Evolutionary conservation across 2,329 filamentous ascomycete genomes (phyloP).

Genomic region (Paraconiothyrium brasiliense): DNA sequence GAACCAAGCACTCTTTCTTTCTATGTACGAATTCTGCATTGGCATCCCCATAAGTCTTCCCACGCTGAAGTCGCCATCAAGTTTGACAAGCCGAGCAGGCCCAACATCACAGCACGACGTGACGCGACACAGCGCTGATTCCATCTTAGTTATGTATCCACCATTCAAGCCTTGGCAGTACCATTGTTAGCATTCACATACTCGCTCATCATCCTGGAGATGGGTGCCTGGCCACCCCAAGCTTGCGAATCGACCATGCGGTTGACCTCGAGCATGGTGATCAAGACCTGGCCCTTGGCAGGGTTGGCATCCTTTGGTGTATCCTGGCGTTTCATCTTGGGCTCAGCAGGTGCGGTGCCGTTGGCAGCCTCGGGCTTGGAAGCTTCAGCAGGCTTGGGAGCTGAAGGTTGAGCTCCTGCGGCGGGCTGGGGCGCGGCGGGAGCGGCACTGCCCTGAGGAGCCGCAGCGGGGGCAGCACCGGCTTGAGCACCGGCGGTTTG

Average conservation of each 20-base stretch:
- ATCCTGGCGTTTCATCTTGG: conserved; percentile 26
- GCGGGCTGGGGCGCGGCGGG: too few species aligned
- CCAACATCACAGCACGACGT: not conserved
- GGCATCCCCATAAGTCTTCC: not conserved
- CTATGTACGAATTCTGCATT: not conserved
- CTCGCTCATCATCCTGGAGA: conserved; percentile 48
- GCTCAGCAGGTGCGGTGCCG: conserved; percentile 24
- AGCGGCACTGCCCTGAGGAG: not conserved
- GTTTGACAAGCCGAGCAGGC: not conserved
- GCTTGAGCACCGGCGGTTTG: conserved; percentile 26
- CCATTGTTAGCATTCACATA: conserved; percentile 39
- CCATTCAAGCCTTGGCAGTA: not conserved
- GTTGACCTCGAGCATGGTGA: conserved; percentile 48
- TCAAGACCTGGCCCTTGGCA: conserved; percentile 38
- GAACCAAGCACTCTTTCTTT: conserved; percentile 4
- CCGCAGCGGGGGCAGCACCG: conserved; percentile 5
- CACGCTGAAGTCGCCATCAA: not conserved
- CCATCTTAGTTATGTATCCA: not conserved
- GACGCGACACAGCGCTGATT: not conserved
- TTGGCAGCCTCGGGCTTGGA: conserved; percentile 27
- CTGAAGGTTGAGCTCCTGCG: conserved; percentile 3
- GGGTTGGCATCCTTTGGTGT: conserved; percentile 27
- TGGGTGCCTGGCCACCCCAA: conserved; percentile 43
- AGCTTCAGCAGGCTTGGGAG: conserved; percentile 12
- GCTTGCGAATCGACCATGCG: conserved; percentile 38